Evolutionary conservation across 257 asterid genomes (phyloP).

Genomic region (Jacaranda copaia): DNA sequence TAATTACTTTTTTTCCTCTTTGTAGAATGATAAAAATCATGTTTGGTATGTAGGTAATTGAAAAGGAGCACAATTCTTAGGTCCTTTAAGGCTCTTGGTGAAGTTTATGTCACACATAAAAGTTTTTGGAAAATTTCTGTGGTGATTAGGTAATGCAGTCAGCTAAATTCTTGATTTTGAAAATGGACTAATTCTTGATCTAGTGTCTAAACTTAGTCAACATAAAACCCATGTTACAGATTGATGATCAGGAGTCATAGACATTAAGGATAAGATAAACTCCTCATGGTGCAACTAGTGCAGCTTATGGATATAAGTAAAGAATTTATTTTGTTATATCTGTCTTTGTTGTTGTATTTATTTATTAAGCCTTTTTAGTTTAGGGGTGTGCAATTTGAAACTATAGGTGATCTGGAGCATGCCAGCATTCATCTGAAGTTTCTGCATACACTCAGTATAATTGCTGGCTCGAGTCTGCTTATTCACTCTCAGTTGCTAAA

Average conservation of each 20-base stretch:
- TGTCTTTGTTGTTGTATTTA: neutral
- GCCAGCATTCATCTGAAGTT: slow-evolving; percentile 96
- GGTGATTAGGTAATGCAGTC: slow-evolving; percentile 84
- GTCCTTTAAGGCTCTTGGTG: slow-evolving; percentile 55
- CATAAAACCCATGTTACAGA: too few species aligned
- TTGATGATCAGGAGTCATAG: too few species aligned
- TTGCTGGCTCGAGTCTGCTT: slow-evolving; percentile 10
- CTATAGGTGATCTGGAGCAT: slow-evolving; percentile 85
- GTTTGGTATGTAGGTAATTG: too few species aligned
- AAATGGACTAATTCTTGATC: too few species aligned
- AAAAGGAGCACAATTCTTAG: too few species aligned
- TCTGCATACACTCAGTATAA: slow-evolving; percentile 60
- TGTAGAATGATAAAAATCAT: too few species aligned
- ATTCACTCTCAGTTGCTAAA: slow-evolving; percentile 12
- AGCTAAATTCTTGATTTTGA: too few species aligned
- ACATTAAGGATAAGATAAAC: too few species aligned
- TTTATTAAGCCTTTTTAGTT: neutral
- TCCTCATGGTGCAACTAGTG: too few species aligned
- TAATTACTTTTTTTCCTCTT: too few species aligned
- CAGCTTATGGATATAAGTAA: slow-evolving; percentile 60
- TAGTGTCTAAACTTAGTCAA: too few species aligned
- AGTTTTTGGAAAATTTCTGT: slow-evolving; percentile 87
- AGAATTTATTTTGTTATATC: slow-evolving; percentile 1
- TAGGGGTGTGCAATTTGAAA: slow-evolving; percentile 20
- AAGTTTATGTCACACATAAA: slow-evolving; percentile 82